phyloP scores from a whole-genome alignment of 1,139 yeast species.

The Blastobotrys petasosporus region DNA sequence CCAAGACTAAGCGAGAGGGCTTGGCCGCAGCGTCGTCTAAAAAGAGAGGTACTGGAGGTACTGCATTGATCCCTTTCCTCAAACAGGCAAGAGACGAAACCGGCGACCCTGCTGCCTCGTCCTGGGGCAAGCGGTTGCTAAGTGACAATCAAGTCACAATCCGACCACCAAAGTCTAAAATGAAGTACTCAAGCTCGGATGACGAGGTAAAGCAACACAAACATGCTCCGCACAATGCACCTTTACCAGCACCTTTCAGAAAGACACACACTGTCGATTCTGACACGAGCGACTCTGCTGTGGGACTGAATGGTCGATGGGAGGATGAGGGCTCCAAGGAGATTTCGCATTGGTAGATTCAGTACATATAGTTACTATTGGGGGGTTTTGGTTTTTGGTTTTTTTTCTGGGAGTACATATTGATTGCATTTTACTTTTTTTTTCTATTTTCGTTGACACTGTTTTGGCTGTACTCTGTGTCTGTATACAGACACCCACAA shows the following conservation, averaged over 20 bases:
- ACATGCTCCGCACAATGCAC: constrained; percentile 10
- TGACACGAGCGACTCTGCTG: constrained; percentile 5
- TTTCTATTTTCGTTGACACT: no score
- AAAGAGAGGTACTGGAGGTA: constrained; percentile 89
- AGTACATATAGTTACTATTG: no score
- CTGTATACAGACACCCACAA: no score
- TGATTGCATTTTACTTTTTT: no score
- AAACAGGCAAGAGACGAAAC: constrained; percentile 96
- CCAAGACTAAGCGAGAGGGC: constrained; percentile 32
- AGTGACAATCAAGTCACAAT: constrained; percentile 37
- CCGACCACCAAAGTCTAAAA: background rate
- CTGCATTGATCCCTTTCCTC: constrained; percentile 81
- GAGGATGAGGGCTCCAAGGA: constrained; percentile 9
- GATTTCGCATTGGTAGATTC: constrained; percentile 13
- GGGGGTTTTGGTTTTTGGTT: no score
- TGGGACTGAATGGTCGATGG: constrained; percentile 15
- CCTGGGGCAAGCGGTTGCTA: constrained; percentile 76
- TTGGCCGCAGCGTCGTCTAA: constrained; percentile 37
- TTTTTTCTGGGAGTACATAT: no score
- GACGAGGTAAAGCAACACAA: constrained; percentile 17
- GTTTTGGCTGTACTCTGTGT: no score
- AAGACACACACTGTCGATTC: background rate
- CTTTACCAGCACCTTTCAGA: constrained; percentile 12
- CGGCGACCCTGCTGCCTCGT: constrained; percentile 85
- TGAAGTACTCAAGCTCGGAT: constrained; percentile 15